Evolutionary conservation across 2,329 filamentous ascomycete species (phyloP).

Genomic region (Ramularia endophylla): DNA sequence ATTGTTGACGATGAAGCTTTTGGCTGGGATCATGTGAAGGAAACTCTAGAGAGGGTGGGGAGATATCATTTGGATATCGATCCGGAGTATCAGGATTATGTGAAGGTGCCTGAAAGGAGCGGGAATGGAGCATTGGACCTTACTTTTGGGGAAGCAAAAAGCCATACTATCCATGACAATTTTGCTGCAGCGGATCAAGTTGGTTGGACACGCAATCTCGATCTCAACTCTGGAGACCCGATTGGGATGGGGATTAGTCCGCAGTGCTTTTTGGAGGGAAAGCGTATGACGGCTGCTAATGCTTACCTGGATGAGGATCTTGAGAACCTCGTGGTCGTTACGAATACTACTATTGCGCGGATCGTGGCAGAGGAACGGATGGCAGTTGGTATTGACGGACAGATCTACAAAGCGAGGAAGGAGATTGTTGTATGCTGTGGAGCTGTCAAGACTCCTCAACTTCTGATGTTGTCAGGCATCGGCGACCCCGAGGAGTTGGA

Average conservation of each 20-base stretch:
- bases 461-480: constrained; percentile 54
- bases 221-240: constrained; percentile 55
- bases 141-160: too few relatives aligned
- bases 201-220: constrained; percentile 47
- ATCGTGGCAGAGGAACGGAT: constrained; percentile 44
- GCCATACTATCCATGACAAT: constrained; percentile 20
- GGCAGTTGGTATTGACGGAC: constrained; percentile 37
- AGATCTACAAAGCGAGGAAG: constrained; percentile 22
- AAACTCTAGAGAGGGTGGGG: constrained; percentile 50
- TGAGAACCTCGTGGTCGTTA: constrained; percentile 49
- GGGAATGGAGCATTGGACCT: too few relatives aligned
- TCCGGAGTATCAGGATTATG: too few relatives aligned
- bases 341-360: constrained; percentile 43
- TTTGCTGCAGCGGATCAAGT: constrained; percentile 39
- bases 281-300: constrained; percentile 43
- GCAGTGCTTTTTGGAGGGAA: constrained; percentile 46
- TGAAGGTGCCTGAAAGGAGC: too few relatives aligned
- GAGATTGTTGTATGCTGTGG: constrained; percentile 38
- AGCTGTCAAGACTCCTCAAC: constrained; percentile 36
- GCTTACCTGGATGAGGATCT: constrained; percentile 44
- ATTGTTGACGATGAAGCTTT: constrained; percentile 52
- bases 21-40: constrained; percentile 49
- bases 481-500: constrained; percentile 51
- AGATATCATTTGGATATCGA: constrained; percentile 38
- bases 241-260: constrained; percentile 50